Evolutionary conservation across 768 basidiomycete genomes (phyloP), one percentile per base, ranked within the genome.

Genomic region (Pleurotus cornucopiae): DNA sequence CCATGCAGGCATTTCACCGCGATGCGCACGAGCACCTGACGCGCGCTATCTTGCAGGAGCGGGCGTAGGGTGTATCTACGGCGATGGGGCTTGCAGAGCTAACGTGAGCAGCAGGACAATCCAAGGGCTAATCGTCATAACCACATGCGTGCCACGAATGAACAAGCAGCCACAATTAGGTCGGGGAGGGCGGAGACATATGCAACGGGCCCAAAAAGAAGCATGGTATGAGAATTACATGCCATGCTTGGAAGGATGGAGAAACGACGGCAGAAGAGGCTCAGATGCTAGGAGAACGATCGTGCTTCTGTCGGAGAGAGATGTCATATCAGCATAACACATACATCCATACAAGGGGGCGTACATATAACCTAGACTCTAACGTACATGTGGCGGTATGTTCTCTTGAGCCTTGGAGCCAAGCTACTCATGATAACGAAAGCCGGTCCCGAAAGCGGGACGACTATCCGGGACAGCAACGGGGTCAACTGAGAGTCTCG

Each of bases 31-130:
- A 20, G 39, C 51, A 53, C 39, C 34, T 53, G 51, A 53, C 20
- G 26, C 12, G 26, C 23, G n/a, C 12, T 25, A 34, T 53, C 38
- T 53, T 53, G n/a, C 2, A 41, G 13, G 16, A 53, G 51, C 51
- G 51, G 51, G 14, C 6, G 21, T 53, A 53, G 51, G 51, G 51
- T 53, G 51, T 53, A 53, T 53, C 51, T 53, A 53, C 51, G 51
- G 39, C 51, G 51, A 39, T 53, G 51, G 37, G 37, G 39, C 39
- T n/a, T 23, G 13, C 39, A 41, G 13, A 26, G 37, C 11, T 53
- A 30, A 14, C 23, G 39, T 53, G 51, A 41, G 21, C 51, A 37
- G 16, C 14, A 12, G 30, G 21, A 38, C 38, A 20, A 53, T 53
- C 14, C 18, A 41, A 21, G 51, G 51, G 51, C 37, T 43, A 40